These are phyloP conservation scores for Leucoagaricus sp. DNA, from an alignment of 1,284 basidiomycete genomes.

Conservation along the genomic window DNA sequence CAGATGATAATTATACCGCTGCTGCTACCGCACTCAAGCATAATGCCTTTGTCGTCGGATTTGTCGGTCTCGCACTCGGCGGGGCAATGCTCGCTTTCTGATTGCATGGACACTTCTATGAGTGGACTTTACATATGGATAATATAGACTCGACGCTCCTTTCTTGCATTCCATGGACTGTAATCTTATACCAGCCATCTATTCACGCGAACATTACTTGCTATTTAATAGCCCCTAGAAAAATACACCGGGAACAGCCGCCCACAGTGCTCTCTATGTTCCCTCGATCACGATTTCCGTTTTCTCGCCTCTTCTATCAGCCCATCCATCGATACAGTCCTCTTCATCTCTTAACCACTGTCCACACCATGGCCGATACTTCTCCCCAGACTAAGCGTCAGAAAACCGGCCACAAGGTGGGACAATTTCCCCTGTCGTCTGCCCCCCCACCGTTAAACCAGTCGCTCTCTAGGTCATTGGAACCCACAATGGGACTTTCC, in stretches of 20 bases:
- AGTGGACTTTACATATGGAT: constrained; percentile 16
- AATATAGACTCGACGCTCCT: constrained; percentile 11
- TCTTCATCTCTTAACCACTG: not conserved
- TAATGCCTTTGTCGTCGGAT: constrained; percentile 40
- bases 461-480: constrained; percentile 83
- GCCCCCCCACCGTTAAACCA: not conserved
- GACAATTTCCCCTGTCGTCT: not conserved
- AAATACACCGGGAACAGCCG: constrained; percentile 11
- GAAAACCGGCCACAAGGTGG: constrained; percentile 38
- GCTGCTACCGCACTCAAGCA: constrained; percentile 48
- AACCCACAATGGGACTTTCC: constrained; percentile 95
- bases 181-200: constrained; percentile 4
- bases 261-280: not conserved
- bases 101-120: constrained; percentile 13
- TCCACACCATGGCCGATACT: constrained; percentile 18
- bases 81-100: constrained; percentile 49
- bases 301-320: constrained; percentile 4
- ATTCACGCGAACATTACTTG: not conserved
- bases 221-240: not conserved
- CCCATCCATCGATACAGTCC: constrained; percentile 1
- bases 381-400: constrained; percentile 45
- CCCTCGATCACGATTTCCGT: not conserved
- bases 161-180: constrained; percentile 9
- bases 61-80: constrained; percentile 46
- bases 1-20: constrained; percentile 62